These are phyloP conservation scores for Epichloe glyceriae DNA, from an alignment of 2,329 filamentous ascomycete species.

Conservation along the genomic window DNA sequence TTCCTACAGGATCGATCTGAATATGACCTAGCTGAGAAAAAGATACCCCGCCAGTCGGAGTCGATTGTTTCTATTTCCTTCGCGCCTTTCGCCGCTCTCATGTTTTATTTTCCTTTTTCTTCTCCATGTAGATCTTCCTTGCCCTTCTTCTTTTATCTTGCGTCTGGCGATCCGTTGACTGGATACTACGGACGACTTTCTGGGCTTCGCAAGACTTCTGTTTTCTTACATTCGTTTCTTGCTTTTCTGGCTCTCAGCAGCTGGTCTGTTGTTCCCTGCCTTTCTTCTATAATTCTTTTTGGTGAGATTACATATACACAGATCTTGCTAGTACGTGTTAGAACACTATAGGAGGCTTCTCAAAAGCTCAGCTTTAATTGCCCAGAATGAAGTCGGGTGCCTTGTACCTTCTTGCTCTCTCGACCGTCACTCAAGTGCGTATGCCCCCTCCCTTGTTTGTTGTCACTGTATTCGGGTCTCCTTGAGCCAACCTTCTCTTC, in stretches of 20 bases:
- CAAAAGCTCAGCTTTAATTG: background rate
- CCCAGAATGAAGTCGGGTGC: constrained; percentile 10
- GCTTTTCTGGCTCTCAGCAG: background rate
- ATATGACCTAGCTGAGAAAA: background rate
- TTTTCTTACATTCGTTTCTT: background rate
- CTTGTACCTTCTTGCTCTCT: constrained; percentile 9
- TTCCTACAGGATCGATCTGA: background rate
- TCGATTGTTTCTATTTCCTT: background rate
- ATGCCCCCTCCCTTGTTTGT: background rate
- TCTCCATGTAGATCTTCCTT: background rate
- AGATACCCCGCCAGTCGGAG: background rate
- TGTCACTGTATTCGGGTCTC: background rate
- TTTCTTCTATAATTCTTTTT: background rate
- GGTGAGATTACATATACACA: too few relatives aligned
- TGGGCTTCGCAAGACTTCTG: background rate
- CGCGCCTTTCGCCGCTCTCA: background rate
- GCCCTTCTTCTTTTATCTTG: background rate
- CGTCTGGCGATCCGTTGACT: background rate
- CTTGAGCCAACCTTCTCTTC: background rate
- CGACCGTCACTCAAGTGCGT: constrained; percentile 10
- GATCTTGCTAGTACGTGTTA: background rate
- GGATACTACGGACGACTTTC: background rate
- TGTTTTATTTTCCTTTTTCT: background rate
- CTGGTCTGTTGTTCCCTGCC: constrained; percentile 3
- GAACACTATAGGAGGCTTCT: background rate